A percentile compares a stretch with the other conserved stretches of the same genome.
Conservation (phyloP, 208 protist species). For the Balamuthia mandrillaris region DNA sequence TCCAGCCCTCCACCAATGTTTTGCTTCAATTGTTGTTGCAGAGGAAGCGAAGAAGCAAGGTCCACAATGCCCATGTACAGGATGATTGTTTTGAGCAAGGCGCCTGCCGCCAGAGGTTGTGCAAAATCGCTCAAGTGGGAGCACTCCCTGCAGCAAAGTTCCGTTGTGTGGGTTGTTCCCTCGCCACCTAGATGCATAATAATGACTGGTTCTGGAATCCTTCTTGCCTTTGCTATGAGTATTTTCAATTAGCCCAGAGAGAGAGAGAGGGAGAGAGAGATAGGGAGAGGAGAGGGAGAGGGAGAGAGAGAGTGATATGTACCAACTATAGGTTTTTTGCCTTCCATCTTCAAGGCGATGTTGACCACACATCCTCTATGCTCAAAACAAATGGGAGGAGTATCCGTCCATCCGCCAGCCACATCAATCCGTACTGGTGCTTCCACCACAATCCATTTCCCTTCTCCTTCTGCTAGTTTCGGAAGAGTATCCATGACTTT, state of each 20-base stretch:
- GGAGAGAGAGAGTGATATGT: not conserved
- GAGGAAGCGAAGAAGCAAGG: not conserved
- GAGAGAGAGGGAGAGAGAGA: not conserved
- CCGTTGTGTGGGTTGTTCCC: too few species aligned
- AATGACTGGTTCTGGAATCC: not conserved
- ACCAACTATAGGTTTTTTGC: slow-evolving; percentile 16
- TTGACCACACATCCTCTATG: slow-evolving; percentile 44
- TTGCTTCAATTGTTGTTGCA: not conserved
- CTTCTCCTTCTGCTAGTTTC: too few species aligned
- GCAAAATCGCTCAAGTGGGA: not conserved
- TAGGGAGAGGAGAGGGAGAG: not conserved
- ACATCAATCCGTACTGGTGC: slow-evolving; percentile 11
- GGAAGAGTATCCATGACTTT: too few species aligned
- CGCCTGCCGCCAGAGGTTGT: not conserved
- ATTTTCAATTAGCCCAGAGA: not conserved
- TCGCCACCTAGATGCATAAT: not conserved
- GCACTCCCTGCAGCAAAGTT: too few species aligned
- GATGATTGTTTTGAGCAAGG: slow-evolving; percentile 26
- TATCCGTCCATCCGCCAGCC: slow-evolving; percentile 32
- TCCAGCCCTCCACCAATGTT: not conserved
- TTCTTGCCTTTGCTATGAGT: not conserved
- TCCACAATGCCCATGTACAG: not conserved
- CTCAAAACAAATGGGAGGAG: slow-evolving; percentile 53
- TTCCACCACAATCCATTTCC: slow-evolving; percentile 4
- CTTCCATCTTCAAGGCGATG: slow-evolving; percentile 31